Conservation (phyloP, 1,284 basidiomycete genomes). For the Boletus semigastroideus region DNA sequence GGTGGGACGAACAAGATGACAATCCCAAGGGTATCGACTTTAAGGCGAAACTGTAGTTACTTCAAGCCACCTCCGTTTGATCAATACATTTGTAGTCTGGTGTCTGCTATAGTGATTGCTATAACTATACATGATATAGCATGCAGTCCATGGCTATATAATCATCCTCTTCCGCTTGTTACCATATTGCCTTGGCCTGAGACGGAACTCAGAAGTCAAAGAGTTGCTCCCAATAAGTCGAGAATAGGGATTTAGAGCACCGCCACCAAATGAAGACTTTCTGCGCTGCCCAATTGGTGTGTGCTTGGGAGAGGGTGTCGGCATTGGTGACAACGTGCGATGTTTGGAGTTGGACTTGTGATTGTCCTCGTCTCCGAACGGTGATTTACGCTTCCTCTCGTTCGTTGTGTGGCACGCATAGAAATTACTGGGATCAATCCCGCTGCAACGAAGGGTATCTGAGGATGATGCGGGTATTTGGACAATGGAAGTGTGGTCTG, state of each 20-base stretch:
- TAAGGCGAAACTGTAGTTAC: conserved; percentile 41
- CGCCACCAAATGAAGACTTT: conserved; percentile 35
- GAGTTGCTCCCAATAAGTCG: conserved; percentile 37
- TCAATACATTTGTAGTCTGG: background rate
- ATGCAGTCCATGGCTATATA: conserved; percentile 23
- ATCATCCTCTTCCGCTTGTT: conserved; percentile 31
- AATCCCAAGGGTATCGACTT: conserved; percentile 30
- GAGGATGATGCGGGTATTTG: conserved; percentile 24
- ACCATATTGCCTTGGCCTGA: conserved; percentile 29
- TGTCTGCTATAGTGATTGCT: conserved; percentile 1
- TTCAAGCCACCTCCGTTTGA: background rate
- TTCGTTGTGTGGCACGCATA: conserved; percentile 37
- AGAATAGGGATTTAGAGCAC: conserved; percentile 37
- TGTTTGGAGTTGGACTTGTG: conserved; percentile 18
- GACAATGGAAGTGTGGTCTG: conserved; percentile 19
- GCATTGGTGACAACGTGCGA: conserved; percentile 32
- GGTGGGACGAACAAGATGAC: conserved; percentile 66
- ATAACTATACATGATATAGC: conserved; percentile 12
- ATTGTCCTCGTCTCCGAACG: conserved; percentile 31
- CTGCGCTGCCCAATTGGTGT: conserved; percentile 19
- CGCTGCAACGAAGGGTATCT: conserved; percentile 24
- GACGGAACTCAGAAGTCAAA: conserved; percentile 28
- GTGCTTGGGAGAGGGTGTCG: conserved; percentile 25
- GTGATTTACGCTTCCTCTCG: conserved; percentile 45
- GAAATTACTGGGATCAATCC: conserved; percentile 46